A percentile compares a stretch with the other conserved stretches of the same genome.
Evolutionary conservation across 345 rosid species (phyloP).

Genomic region (Angophora floribunda): DNA sequence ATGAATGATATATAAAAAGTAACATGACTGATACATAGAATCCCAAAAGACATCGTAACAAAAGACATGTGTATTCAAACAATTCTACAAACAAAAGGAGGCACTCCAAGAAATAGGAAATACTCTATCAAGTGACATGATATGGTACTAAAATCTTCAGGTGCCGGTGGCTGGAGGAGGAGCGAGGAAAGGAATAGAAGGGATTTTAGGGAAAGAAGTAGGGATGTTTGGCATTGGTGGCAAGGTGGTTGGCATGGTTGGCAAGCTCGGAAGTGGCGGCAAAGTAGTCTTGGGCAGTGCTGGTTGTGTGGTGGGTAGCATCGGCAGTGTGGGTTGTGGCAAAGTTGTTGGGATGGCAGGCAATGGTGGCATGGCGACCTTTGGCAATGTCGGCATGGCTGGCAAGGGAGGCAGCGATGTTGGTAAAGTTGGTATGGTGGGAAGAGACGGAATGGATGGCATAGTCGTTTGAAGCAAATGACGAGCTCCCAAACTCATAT

Average conservation of each 20-base stretch:
- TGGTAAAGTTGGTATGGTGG: not conserved
- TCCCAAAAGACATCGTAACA: not conserved
- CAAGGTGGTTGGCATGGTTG: not conserved
- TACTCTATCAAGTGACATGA: not conserved
- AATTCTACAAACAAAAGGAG: not conserved
- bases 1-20: not conserved
- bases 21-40: not conserved
- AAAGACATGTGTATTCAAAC: not conserved
- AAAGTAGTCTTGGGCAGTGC: not conserved
- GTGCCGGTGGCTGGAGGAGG: not conserved
- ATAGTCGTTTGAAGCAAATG: not conserved
- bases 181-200: not conserved
- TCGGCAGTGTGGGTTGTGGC: not conserved
- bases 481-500: not conserved
- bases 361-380: not conserved
- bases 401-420: not conserved
- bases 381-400: not conserved
- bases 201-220: not conserved
- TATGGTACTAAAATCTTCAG: not conserved
- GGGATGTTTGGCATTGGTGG: not conserved
- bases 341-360: not conserved
- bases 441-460: not conserved
- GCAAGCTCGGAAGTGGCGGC: not conserved
- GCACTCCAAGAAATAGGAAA: not conserved
- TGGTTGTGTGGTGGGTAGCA: not conserved